phyloP scores from a whole-genome alignment of 2,329 filamentous ascomycete genomes.

The Parascedosporium putredinis region DNA sequence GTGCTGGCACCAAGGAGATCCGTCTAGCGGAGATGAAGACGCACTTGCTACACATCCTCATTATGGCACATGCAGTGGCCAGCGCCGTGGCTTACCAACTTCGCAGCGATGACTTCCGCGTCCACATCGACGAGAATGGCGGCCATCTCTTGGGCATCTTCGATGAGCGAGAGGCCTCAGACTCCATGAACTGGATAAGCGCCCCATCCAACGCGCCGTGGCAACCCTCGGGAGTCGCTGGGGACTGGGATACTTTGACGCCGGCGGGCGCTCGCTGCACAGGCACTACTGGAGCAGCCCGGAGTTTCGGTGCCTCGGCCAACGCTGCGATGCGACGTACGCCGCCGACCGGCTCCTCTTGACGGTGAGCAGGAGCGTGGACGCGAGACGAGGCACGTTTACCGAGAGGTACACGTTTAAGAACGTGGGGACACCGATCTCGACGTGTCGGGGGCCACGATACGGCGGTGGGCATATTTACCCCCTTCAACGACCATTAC shows the following conservation, averaged over 20 bases:
- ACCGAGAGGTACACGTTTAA: constrained; percentile 10
- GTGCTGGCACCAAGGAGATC: no score
- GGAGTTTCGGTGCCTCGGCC: not conserved
- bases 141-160: constrained; percentile 9
- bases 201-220: constrained; percentile 11
- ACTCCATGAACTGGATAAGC: constrained; percentile 11
- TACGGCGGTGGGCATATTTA: constrained; percentile 11
- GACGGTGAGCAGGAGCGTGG: not conserved
- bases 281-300: constrained; percentile 10
- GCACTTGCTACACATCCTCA: no score
- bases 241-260: constrained; percentile 10
- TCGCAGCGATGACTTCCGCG: constrained; percentile 6
- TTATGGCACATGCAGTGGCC: no score
- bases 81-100: constrained; percentile 2
- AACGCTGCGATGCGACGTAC: not conserved
- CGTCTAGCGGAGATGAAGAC: no score
- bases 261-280: constrained; percentile 7
- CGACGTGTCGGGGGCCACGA: constrained; percentile 5
- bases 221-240: constrained; percentile 12
- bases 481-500: constrained; percentile 12
- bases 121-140: constrained; percentile 8
- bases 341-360: not conserved
- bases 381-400: constrained; percentile 1
- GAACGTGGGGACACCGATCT: constrained; percentile 5
- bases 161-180: not conserved